Conservation (phyloP, 345 rosid genomes). For the Salix arbutifolia region DNA sequence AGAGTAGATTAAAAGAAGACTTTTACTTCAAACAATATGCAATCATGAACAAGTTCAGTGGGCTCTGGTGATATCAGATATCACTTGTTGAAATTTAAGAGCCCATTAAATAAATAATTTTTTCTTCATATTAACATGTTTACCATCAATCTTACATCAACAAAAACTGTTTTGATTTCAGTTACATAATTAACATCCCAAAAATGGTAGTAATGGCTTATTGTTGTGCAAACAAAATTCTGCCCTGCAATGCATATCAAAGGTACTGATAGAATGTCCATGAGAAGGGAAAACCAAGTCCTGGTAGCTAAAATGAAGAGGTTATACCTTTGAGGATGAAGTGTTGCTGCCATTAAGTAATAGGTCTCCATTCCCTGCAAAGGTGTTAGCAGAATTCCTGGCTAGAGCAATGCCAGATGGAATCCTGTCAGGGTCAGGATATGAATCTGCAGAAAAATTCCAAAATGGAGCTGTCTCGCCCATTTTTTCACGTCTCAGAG, state of each 20-base stretch:
- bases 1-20: neutral
- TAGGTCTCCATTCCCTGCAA: conserved; percentile 26
- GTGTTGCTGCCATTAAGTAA: conserved; percentile 26
- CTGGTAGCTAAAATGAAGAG: neutral
- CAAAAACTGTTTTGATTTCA: neutral
- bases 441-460: conserved; percentile 70
- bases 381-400: neutral
- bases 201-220: neutral
- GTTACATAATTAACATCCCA: neutral
- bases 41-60: neutral
- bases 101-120: neutral
- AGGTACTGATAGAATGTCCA: neutral
- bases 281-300: neutral
- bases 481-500: conserved; percentile 79
- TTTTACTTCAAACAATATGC: neutral
- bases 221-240: neutral
- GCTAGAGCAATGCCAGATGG: conserved; percentile 19
- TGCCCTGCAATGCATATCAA: neutral
- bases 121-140: neutral
- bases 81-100: neutral
- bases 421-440: conserved; percentile 44
- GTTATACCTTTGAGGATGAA: conserved; percentile 44
- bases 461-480: conserved; percentile 79
- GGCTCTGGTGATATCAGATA: neutral
- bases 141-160: neutral